phyloP scores from a whole-genome alignment of 225 moss, liverwort and hornwort species.

The Ulota crispa region DNA sequence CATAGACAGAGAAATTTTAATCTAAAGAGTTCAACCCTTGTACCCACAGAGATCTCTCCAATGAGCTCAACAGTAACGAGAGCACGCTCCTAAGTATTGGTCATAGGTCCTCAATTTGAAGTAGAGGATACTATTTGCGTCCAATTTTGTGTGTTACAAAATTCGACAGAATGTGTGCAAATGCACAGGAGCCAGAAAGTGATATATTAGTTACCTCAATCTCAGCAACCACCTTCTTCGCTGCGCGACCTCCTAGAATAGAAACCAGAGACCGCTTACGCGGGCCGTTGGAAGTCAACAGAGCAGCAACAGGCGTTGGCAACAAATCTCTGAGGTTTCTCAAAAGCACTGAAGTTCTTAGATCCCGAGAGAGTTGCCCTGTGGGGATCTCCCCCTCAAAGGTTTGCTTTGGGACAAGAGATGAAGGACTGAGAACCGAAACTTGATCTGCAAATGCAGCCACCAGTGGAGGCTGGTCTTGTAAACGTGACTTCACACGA shows the following conservation, averaged over 20 bases:
- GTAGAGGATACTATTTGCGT: background rate
- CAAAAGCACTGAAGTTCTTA: background rate
- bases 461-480: slow-evolving; percentile 67
- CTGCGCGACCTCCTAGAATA: slow-evolving; percentile 29
- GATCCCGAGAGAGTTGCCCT: background rate
- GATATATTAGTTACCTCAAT: slow-evolving; percentile 25
- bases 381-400: background rate
- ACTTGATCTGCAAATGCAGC: slow-evolving; percentile 64
- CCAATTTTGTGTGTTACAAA: background rate
- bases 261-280: slow-evolving; percentile 36
- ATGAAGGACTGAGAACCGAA: slow-evolving; percentile 50
- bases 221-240: slow-evolving; percentile 34
- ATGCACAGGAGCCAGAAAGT: background rate
- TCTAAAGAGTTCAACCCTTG: background rate
- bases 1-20: background rate
- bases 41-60: background rate
- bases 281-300: background rate
- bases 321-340: slow-evolving; percentile 20
- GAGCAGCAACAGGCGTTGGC: slow-evolving; percentile 26
- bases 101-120: background rate
- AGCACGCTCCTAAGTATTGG: background rate
- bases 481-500: slow-evolving; percentile 73
- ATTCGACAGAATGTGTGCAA: background rate
- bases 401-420: background rate
- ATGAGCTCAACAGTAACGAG: too few species aligned